A percentile compares a stretch with the other conserved stretches of the same genome.
Conservation (phyloP, 2,329 filamentous ascomycete species). For the Colletotrichum sp. region DNA sequence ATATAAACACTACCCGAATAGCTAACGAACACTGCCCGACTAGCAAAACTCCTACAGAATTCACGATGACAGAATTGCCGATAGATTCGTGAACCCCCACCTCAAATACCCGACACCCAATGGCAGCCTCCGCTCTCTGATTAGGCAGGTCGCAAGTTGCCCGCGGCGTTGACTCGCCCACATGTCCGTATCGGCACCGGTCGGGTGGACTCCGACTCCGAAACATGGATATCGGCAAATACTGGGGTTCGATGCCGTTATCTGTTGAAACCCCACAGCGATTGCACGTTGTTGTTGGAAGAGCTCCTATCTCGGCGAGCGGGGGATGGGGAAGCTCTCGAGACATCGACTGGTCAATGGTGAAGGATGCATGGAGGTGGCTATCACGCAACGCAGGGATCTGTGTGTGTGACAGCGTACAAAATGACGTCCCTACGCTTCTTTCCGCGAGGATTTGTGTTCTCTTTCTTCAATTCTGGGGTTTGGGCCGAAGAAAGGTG, state of each 20-base stretch:
- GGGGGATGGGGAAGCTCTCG: not conserved
- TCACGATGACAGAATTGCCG: not conserved
- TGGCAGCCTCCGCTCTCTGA: not conserved
- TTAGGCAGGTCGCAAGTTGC: conserved; percentile 3
- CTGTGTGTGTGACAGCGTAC: not conserved
- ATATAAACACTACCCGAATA: too few species aligned
- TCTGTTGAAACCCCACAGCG: not conserved
- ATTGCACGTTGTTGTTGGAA: conserved; percentile 1
- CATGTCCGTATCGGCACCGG: conserved; percentile 19
- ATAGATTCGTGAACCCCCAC: not conserved
- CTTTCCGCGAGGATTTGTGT: not conserved
- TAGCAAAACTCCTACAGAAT: not conserved
- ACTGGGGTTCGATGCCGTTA: not conserved
- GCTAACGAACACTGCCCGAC: too few species aligned
- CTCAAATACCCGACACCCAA: not conserved
- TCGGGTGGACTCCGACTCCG: not conserved
- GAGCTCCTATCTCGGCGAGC: not conserved
- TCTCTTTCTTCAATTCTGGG: not conserved
- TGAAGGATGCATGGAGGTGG: not conserved
- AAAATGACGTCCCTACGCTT: not conserved
- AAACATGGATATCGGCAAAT: not conserved
- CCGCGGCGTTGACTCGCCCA: not conserved
- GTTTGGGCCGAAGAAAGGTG: not conserved
- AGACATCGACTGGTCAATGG: not conserved
- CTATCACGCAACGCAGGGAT: conserved; percentile 7